phyloP scores from a whole-genome alignment of 805 yeast species.

The Zygosaccharomyces bailii region DNA sequence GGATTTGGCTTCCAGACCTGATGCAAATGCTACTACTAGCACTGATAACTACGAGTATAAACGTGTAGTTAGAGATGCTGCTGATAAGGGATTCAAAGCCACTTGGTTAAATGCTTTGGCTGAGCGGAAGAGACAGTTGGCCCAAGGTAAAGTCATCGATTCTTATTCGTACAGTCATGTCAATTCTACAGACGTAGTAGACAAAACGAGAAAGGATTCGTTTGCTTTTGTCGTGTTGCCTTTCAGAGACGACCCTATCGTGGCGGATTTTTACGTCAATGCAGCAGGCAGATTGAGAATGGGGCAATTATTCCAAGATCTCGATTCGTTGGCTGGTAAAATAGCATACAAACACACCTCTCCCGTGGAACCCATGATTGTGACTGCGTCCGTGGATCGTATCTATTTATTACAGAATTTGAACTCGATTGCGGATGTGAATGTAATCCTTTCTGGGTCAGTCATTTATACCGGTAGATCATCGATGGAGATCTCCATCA shows the following conservation, averaged over 20 bases:
- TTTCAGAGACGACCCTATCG: conserved; percentile 76
- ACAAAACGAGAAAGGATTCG: conserved; percentile 74
- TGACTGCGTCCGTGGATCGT: conserved; percentile 91
- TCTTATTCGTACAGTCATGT: conserved; percentile 70
- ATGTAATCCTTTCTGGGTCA: conserved; percentile 81
- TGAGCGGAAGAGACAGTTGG: conserved; percentile 65
- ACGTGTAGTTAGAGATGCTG: conserved; percentile 35
- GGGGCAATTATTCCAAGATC: conserved; percentile 91
- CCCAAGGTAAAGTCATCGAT: conserved; percentile 70
- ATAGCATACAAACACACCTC: conserved; percentile 88
- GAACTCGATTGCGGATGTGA: conserved; percentile 70
- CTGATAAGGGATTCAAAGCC: conserved; percentile 40
- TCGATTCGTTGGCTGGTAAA: conserved; percentile 91
- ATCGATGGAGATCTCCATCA: conserved; percentile 91
- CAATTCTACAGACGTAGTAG: conserved; percentile 63
- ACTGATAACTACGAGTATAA: conserved; percentile 58
- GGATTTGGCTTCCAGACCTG: conserved; percentile 42
- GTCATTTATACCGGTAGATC: conserved; percentile 94
- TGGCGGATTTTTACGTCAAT: conserved; percentile 83
- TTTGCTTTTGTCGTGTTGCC: conserved; percentile 69
- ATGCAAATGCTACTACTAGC: conserved; percentile 66
- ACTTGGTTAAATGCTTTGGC: conserved; percentile 87
- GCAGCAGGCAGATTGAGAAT: conserved; percentile 89
- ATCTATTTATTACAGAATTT: conserved; percentile 82
- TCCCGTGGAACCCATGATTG: conserved; percentile 96